Conservation (phyloP, 2,329 filamentous ascomycete genomes). For the Stachybotrys echinatus region DNA sequence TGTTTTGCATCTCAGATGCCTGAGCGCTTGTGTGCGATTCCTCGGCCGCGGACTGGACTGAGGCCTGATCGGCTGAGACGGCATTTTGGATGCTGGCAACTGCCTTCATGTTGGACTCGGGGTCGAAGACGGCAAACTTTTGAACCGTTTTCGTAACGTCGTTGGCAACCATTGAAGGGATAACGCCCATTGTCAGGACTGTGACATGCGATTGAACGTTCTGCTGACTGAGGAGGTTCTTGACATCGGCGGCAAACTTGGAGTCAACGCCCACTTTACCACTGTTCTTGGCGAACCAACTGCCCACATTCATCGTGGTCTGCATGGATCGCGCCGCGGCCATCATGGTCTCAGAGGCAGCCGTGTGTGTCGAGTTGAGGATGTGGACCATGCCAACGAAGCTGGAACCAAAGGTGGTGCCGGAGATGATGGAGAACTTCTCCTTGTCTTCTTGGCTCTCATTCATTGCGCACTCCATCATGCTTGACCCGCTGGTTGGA, state of each 20-base stretch:
- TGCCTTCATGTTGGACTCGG: neutral
- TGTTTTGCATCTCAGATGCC: neutral
- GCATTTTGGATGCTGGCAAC: neutral
- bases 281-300: neutral
- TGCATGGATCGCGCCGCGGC: neutral
- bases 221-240: constrained; percentile 10
- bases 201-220: constrained; percentile 10
- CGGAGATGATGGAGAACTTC: constrained; percentile 4
- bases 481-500: neutral
- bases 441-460: constrained; percentile 1
- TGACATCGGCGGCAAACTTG: constrained; percentile 6
- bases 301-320: neutral
- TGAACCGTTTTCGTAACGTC: neutral
- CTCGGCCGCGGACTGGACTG: neutral
- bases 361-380: neutral
- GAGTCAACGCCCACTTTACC: constrained; percentile 2
- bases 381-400: constrained; percentile 5
- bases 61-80: neutral
- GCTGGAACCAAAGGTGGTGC: constrained; percentile 1
- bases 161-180: neutral
- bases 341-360: neutral
- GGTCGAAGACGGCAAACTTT: neutral
- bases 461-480: neutral
- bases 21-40: neutral
- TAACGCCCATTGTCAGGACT: constrained; percentile 9